Percentiles rank a stretch among this genome's conserved stretches.
Conservation (phyloP, 2,329 filamentous ascomycete genomes). For the Mycosphaerella sp. region DNA sequence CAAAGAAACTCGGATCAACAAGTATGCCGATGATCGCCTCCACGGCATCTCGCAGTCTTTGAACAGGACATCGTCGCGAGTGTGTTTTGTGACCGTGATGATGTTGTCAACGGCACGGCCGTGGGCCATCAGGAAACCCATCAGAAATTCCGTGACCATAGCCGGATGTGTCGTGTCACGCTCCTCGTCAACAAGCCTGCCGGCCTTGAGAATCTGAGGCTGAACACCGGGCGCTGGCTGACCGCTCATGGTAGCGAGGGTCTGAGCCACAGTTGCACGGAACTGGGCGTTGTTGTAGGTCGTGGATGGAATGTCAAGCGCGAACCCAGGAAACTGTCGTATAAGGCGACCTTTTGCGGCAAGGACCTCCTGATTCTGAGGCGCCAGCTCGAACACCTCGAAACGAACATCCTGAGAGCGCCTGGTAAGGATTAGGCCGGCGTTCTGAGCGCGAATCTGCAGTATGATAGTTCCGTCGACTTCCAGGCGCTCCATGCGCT, state of each 20-base stretch:
- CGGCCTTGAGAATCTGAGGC: conserved; percentile 44
- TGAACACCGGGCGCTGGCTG: conserved; percentile 18
- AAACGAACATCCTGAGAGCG: conserved; percentile 39
- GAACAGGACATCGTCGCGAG: conserved; percentile 57
- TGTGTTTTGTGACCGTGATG: conserved; percentile 47
- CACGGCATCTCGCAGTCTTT: conserved; percentile 47
- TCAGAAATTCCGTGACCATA: conserved; percentile 53
- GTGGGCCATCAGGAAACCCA: conserved; percentile 24
- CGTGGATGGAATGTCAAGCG: conserved; percentile 35
- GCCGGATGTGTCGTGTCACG: conserved; percentile 54
- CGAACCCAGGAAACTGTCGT: conserved; percentile 57
- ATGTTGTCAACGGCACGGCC: background rate
- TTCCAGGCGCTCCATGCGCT: background rate
- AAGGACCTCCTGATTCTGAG: conserved; percentile 49
- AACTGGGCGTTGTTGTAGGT: conserved; percentile 29
- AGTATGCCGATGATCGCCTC: conserved; percentile 58
- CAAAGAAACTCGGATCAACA: conserved; percentile 54
- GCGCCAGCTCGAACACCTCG: conserved; percentile 57
- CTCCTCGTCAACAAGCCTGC: conserved; percentile 45
- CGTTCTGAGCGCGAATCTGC: conserved; percentile 22
- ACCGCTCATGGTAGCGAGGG: conserved; percentile 18
- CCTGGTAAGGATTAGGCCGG: conserved; percentile 23
- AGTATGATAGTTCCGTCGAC: conserved; percentile 5
- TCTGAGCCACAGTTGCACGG: conserved; percentile 11
- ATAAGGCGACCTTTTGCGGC: conserved; percentile 47